Base-by-base conservation (phyloP, 2,329 filamentous ascomycete genomes). In the Beauveria pseudobassiana region DNA sequence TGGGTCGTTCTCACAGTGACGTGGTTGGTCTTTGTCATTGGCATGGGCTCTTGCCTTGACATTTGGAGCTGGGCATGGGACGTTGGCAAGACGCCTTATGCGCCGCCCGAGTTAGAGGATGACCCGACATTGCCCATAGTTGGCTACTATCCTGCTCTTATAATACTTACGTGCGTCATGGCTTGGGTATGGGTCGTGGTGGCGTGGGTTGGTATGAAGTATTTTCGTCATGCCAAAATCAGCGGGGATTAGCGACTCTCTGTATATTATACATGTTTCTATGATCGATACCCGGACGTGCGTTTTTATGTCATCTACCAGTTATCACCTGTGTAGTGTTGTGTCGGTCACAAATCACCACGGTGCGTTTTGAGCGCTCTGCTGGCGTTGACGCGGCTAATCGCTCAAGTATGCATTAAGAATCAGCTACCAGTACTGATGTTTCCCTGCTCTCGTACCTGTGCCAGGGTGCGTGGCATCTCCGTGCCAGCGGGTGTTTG, bases 11-110 rank as follows among this genome's bases (percentile, higher is more conserved):
- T 99, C 38, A 78, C 89, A 46, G 88, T 91, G 52, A 99, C 96
- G 0, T 99, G 96, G 95, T 78, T 96, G 50, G 92, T 97, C 28
- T 98, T 99, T 73, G 92, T 98, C 22, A 86, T 95, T 0, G 95
- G 95, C 38, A 98, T 99, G 90, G 95, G 95, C 59, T 96, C 90
- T 56, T 97, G 92, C 73, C 82, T 98, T 51, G 93, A 90, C 24
- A 86, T 98, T 24, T 99, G 95, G 95, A 95, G 88, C 74, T 99
- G 95, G 95, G 95, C 95, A 2, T 99, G 95, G 95, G 93, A 98
- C 77, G 93, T 98, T 2, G 93, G 93, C 51, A 92, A 93, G 74
- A 97, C 92, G 40, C 93, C 93, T 0, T 96, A 96, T 75, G 93
- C 93, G 59, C 93, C 93, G 56, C 93, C 93, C 3, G 93, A 98